Evolutionary conservation across 352 stramenopile species (phyloP).

Genomic region (Phytophthora citrophthora): DNA sequence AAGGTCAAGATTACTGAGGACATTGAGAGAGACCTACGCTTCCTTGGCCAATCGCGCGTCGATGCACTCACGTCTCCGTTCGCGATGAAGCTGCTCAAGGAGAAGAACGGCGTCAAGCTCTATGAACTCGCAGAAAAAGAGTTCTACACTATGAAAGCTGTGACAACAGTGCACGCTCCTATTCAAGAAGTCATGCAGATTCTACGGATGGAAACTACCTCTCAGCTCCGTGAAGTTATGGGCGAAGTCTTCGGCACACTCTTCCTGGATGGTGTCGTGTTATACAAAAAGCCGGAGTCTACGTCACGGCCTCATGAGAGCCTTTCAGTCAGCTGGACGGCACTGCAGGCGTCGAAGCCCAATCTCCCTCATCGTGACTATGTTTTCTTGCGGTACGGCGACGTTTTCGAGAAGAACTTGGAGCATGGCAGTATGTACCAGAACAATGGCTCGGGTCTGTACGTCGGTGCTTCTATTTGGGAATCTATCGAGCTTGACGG

Average conservation of each 20-base stretch:
- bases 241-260: conserved; percentile 84
- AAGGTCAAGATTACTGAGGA: conserved; percentile 75
- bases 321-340: conserved; percentile 84
- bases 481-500: conserved; percentile 86
- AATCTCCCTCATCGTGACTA: conserved; percentile 89
- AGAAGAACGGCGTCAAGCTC: conserved; percentile 72
- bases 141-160: conserved; percentile 89
- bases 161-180: conserved; percentile 69
- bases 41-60: conserved; percentile 82
- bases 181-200: conserved; percentile 86
- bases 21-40: conserved; percentile 86
- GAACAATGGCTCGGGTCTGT: conserved; percentile 66
- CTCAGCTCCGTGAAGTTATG: conserved; percentile 76
- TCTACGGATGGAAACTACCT: conserved; percentile 74
- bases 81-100: conserved; percentile 80
- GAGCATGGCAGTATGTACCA: conserved; percentile 68
- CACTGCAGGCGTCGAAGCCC: conserved; percentile 80
- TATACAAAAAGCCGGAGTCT: conserved; percentile 69
- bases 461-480: conserved; percentile 81
- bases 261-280: conserved; percentile 80
- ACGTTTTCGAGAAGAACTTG: conserved; percentile 78
- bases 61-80: conserved; percentile 84
- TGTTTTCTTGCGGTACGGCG: conserved; percentile 83
- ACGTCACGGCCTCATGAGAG: conserved; percentile 64
- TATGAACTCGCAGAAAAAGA: conserved; percentile 84